Percentiles rank a stretch among this genome's conserved stretches.
Conservation (phyloP, 805 yeast genomes). For the Myxozyma mucilagina region DNA sequence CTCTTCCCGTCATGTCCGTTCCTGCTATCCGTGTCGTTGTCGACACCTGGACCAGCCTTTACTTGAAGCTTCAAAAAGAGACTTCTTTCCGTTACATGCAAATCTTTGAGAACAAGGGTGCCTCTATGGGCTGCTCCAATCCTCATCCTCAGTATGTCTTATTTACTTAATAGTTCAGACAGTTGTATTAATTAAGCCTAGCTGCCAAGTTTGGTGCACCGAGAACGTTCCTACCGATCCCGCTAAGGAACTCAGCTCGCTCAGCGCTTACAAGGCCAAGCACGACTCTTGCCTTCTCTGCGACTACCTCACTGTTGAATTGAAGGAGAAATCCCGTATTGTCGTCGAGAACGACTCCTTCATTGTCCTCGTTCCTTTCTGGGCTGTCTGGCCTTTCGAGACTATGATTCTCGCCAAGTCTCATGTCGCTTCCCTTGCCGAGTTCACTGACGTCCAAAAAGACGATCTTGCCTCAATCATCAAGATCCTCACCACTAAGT, state of each 20-base stretch:
- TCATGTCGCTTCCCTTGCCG: conserved; percentile 53
- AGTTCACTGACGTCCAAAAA: conserved; percentile 50
- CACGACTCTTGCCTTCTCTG: conserved; percentile 55
- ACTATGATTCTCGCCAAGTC: conserved; percentile 61
- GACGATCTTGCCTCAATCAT: conserved; percentile 58
- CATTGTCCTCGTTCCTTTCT: conserved; percentile 69
- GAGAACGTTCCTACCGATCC: conserved; percentile 64
- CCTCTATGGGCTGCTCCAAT: conserved; percentile 80
- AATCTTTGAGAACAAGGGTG: conserved; percentile 75
- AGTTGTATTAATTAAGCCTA: neutral
- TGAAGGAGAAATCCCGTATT: conserved; percentile 50
- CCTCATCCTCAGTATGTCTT: conserved; percentile 63
- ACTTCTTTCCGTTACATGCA: conserved; percentile 57
- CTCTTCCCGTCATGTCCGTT: conserved; percentile 51
- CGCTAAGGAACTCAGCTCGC: conserved; percentile 53
- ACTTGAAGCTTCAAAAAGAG: conserved; percentile 47
- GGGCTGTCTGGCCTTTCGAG: conserved; percentile 86
- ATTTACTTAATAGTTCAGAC: neutral
- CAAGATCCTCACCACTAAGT: conserved; percentile 57
- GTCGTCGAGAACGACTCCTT: conserved; percentile 63
- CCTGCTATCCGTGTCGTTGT: conserved; percentile 52
- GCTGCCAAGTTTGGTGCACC: conserved; percentile 67
- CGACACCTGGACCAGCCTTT: conserved; percentile 60
- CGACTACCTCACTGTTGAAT: conserved; percentile 55
- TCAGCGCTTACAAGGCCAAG: conserved; percentile 49